Base-by-base conservation (phyloP, 169 alveolate species). In the Sarcocystis neurona region DNA sequence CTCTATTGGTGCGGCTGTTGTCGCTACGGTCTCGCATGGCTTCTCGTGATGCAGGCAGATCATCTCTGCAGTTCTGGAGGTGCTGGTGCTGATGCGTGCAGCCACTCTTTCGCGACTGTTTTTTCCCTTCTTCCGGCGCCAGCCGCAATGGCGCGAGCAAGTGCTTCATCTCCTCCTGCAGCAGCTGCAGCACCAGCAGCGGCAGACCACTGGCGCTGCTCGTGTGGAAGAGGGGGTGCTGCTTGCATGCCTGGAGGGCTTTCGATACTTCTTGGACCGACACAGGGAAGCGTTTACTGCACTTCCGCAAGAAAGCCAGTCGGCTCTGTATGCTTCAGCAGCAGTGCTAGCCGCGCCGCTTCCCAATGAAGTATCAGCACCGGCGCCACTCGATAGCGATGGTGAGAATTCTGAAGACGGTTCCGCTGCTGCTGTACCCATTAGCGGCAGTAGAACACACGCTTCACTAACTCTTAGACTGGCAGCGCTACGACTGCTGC, bases 401-500 rank as follows among this genome's bases (percentile, higher is more conserved):
- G n/a, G n/a, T n/a, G n/a, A n/a, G n/a, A n/a, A n/a, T n/a, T n/a
- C n/a, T n/a, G n/a, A n/a, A n/a, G n/a, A n/a, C n/a, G n/a, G n/a
- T n/a, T n/a, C n/a, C n/a, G n/a, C n/a, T n/a, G n/a, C n/a, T n/a
- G n/a, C n/a, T n/a, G n/a, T n/a, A n/a, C n/a, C n/a, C n/a, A n/a
- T n/a, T n/a, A n/a, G n/a, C n/a, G n/a, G n/a, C n/a, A n/a, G n/a
- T n/a, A n/a, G n/a, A n/a, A n/a, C n/a, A n/a, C n/a, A n/a, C n/a
- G n/a, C n/a, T n/a, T n/a, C n/a, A n/a, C 2, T 72, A 18, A 5
- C 41, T 18, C 2, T 72, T 27, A 47, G 23, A 30, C 82, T 72
- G 43, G 82, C 82, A 32, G 82, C 48, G 34, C 82, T 72, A 4
- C 82, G 82, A 34, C 82, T 72, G 6, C 82, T 72, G 27, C 56